Percentiles rank a stretch among this genome's conserved stretches.
Evolutionary conservation across 2,329 filamentous ascomycete genomes (phyloP).

Genomic region (Colletotrichum sp.): DNA sequence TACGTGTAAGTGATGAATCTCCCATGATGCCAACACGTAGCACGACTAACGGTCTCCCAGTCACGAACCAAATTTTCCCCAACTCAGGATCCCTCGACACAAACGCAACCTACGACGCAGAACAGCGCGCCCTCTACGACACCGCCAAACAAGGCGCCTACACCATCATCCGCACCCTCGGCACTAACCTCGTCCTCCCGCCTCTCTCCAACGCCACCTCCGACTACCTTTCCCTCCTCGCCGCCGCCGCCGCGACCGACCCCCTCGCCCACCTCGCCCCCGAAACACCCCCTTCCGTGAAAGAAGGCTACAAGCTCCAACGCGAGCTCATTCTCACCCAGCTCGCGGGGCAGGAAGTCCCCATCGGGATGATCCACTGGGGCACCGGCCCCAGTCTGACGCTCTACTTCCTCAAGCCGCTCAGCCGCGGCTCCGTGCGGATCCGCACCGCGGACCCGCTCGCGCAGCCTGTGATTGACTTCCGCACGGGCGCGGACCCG

Average conservation of each 20-base stretch:
- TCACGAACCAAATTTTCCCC: slow-evolving; percentile 30
- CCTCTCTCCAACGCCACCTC: slow-evolving; percentile 37
- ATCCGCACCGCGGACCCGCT: slow-evolving; percentile 39
- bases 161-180: slow-evolving; percentile 30
- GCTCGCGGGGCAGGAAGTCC: slow-evolving; percentile 29
- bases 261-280: slow-evolving; percentile 32
- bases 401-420: slow-evolving; percentile 40
- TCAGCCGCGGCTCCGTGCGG: slow-evolving; percentile 43
- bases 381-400: slow-evolving; percentile 31
- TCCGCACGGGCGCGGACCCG: slow-evolving; percentile 42
- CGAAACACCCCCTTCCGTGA: slow-evolving; percentile 35
- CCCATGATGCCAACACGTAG: accelerated
- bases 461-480: slow-evolving; percentile 40
- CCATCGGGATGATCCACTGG: slow-evolving; percentile 34
- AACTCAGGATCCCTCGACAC: slow-evolving; percentile 30
- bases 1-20: slow-evolving; percentile 15
- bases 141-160: slow-evolving; percentile 32
- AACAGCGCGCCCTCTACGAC: slow-evolving; percentile 36
- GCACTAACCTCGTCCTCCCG: slow-evolving; percentile 34
- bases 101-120: slow-evolving; percentile 38
- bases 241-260: slow-evolving; percentile 31
- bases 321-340: slow-evolving; percentile 33
- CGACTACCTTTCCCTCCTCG: slow-evolving; percentile 28
- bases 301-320: slow-evolving; percentile 41
- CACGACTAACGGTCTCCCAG: not conserved